Evolutionary conservation across 805 yeast species (phyloP).

Genomic region (Pichia kluyveri): DNA sequence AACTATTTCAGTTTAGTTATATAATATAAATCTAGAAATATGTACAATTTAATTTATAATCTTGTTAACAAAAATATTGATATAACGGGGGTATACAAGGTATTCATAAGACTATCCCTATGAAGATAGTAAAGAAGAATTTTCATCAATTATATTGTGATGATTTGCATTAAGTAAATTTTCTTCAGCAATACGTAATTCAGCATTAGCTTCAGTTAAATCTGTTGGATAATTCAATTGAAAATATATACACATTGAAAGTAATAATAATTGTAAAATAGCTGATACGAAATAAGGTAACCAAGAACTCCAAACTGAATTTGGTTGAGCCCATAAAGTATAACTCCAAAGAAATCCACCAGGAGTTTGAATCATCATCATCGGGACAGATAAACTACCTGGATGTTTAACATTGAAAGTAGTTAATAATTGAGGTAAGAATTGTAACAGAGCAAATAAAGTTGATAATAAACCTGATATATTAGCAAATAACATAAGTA

Average conservation of each 20-base stretch:
- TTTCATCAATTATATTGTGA: background rate
- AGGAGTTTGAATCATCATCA: conserved; percentile 85
- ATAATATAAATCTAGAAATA: no score
- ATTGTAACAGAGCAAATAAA: conserved; percentile 55
- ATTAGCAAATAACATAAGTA: conserved; percentile 38
- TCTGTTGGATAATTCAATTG: conserved; percentile 16
- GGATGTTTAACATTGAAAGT: conserved; percentile 64
- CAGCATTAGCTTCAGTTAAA: conserved; percentile 17
- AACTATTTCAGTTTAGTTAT: conserved; percentile 71
- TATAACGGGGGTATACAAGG: no score
- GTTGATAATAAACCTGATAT: conserved; percentile 60
- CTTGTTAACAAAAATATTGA: no score
- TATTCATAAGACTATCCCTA: no score
- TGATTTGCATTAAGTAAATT: conserved; percentile 1
- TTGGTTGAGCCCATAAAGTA: conserved; percentile 62
- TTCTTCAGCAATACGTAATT: conserved; percentile 9
- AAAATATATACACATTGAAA: conserved; percentile 54
- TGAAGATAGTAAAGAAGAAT: conserved; percentile 2
- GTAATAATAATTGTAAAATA: conserved; percentile 48
- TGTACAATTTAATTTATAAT: no score
- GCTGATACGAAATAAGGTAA: conserved; percentile 71
- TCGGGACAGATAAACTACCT: conserved; percentile 68
- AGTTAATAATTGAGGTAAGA: conserved; percentile 70
- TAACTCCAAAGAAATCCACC: conserved; percentile 79
- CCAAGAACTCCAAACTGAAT: conserved; percentile 84